Conservation (phyloP, 345 rosid species). For the Draba incana region DNA sequence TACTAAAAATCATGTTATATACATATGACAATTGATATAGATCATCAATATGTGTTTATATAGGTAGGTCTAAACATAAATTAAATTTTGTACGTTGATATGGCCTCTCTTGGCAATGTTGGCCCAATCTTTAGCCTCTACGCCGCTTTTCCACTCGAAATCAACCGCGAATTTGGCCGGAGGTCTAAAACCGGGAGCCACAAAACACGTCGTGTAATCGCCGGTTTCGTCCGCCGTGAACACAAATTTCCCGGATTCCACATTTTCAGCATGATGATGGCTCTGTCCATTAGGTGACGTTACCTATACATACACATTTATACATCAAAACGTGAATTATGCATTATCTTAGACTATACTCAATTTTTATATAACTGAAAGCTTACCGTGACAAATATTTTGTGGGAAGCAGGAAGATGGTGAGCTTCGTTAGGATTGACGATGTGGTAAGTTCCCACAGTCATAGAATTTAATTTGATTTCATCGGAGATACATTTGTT, state of each 20-base stretch:
- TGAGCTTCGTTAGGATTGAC: constrained; percentile 58
- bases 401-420: constrained; percentile 63
- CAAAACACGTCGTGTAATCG: constrained; percentile 69
- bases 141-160: constrained; percentile 81
- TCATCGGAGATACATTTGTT: constrained; percentile 87
- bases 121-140: constrained; percentile 79
- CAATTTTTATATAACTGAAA: not conserved
- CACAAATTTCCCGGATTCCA: constrained; percentile 68
- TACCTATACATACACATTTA: constrained; percentile 47
- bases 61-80: not conserved
- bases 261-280: constrained; percentile 58
- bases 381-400: constrained; percentile 62
- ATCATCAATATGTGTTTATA: not conserved
- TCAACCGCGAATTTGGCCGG: constrained; percentile 49
- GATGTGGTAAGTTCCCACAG: constrained; percentile 62
- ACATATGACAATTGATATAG: not conserved
- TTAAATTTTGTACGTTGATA: constrained; percentile 51
- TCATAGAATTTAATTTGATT: constrained; percentile 61
- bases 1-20: not conserved
- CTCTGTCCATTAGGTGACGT: constrained; percentile 61
- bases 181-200: constrained; percentile 47
- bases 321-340: not conserved
- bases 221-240: constrained; percentile 73
- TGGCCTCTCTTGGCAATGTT: constrained; percentile 74
- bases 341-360: not conserved